These are phyloP conservation scores for Boletus coccyginus DNA, from an alignment of 768 basidiomycete species.

Conservation along the genomic window DNA sequence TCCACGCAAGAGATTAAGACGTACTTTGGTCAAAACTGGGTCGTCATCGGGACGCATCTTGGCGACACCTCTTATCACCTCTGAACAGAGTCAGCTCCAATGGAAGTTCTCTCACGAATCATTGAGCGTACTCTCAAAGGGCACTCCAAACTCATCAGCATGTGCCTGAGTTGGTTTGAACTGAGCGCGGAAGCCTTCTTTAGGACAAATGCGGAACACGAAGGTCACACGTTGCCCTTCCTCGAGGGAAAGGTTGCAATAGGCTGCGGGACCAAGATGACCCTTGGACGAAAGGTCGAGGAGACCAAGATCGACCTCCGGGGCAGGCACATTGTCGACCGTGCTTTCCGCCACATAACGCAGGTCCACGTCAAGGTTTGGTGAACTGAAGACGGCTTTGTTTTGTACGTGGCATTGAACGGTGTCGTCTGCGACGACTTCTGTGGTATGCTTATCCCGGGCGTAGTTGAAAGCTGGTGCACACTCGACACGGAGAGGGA, in stretches of 20 bases:
- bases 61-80: conserved; percentile 43
- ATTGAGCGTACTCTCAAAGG: conserved; percentile 38
- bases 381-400: conserved; percentile 63
- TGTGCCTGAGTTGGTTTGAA: conserved; percentile 36
- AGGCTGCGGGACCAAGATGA: conserved; percentile 68
- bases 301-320: conserved; percentile 53
- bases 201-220: conserved; percentile 69
- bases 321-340: conserved; percentile 47
- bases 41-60: conserved; percentile 57
- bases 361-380: conserved; percentile 64
- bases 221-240: conserved; percentile 95
- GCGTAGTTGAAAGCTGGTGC: conserved; percentile 98
- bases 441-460: conserved; percentile 65
- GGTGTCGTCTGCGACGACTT: conserved; percentile 49
- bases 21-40: conserved; percentile 66
- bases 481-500: conserved; percentile 84
- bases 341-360: conserved; percentile 66
- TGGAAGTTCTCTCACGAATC: background rate
- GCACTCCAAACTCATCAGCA: conserved; percentile 45
- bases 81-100: conserved; percentile 23
- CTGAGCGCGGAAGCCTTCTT: conserved; percentile 15
- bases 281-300: conserved; percentile 70
- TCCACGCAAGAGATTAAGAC: conserved; percentile 1
- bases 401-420: conserved; percentile 40
- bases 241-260: conserved; percentile 54